Percentiles rank a stretch among this genome's conserved stretches.
Conservation (phyloP, 331 rosid genomes). For the Stylosanthes scabra region DNA sequence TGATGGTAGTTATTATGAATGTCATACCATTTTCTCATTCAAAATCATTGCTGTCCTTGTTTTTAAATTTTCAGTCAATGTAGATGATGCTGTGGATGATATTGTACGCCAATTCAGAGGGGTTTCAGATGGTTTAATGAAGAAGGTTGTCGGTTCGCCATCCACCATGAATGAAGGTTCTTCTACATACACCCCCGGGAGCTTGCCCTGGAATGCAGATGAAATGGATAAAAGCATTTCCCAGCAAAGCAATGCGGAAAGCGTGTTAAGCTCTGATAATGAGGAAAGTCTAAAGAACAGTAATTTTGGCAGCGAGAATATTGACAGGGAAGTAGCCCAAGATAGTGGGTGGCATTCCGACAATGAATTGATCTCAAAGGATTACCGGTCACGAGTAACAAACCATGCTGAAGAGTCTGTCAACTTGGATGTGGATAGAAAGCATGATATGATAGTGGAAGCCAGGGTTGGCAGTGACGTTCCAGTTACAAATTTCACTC, state of each 20-base stretch:
- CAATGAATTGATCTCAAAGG: constrained; percentile 70
- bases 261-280: constrained; percentile 66
- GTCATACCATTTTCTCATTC: constrained; percentile 2
- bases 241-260: constrained; percentile 56
- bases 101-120: constrained; percentile 95
- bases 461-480: constrained; percentile 52
- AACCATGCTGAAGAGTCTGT: constrained; percentile 49
- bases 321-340: constrained; percentile 44
- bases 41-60: constrained; percentile 8
- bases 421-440: constrained; percentile 52
- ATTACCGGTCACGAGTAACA: constrained; percentile 50
- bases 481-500: constrained; percentile 48
- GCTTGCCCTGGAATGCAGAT: constrained; percentile 58
- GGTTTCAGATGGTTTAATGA: constrained; percentile 88
- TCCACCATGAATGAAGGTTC: constrained; percentile 51
- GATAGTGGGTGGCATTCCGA: constrained; percentile 71
- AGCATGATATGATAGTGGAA: constrained; percentile 48
- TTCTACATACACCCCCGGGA: constrained; percentile 47
- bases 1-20: constrained; percentile 20
- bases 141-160: constrained; percentile 70
- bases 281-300: constrained; percentile 62
- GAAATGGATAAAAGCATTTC: constrained; percentile 54
- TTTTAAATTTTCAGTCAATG: constrained; percentile 65
- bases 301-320: constrained; percentile 47
- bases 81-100: constrained; percentile 97